Evolutionary conservation across 176 grass and related monocot species (phyloP), one percentile per base, ranked within the genome.

Genomic region (Aegilops longissima): DNA sequence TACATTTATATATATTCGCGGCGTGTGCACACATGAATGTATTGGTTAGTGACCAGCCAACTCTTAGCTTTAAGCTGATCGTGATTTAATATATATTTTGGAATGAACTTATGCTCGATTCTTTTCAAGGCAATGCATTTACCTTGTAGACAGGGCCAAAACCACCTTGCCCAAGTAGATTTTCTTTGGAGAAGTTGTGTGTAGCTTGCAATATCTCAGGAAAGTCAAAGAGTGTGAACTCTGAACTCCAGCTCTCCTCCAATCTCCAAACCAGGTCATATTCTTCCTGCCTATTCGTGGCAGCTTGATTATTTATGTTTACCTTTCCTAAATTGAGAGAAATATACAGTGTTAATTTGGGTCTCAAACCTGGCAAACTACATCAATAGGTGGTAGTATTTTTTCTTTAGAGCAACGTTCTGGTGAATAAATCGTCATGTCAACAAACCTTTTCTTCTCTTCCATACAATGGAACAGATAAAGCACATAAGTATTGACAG

Each of bases 121-220:
- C 10, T 73, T 73, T 72, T 40, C 10, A 65, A 13, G 62, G 2
- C 88, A 52, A 52, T 51, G 5, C 0, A 52, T 52, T 52, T 52
- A 52, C 49, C 49, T 52, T 52, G 49, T 52, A 52, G 49, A 52
- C 49, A 52, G 49, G 49, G 49, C 49, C 49, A 52, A 52, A 52
- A 52, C 49, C 86, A 36, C 89, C 88, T 79, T 83, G 21, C 59
- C 92, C 86, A 44, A 91, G 86, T 72, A 80, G 81, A 45, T 89
- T 94, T 13, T 80, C 33, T 58, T 77, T 86, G 13, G 73, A 6
- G 30, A 90, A 93, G 67, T 86, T 83, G 18, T 31, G 2, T 62
- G 92, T 90, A 14, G 83, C 92, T 25, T 63, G 17, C 29, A 27
- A 18, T 34, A 90, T 21, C 17, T 69, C 30, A 20, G 4, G 12